Conservation (phyloP, 345 rosid genomes). For the Conringia planisiliqua region DNA sequence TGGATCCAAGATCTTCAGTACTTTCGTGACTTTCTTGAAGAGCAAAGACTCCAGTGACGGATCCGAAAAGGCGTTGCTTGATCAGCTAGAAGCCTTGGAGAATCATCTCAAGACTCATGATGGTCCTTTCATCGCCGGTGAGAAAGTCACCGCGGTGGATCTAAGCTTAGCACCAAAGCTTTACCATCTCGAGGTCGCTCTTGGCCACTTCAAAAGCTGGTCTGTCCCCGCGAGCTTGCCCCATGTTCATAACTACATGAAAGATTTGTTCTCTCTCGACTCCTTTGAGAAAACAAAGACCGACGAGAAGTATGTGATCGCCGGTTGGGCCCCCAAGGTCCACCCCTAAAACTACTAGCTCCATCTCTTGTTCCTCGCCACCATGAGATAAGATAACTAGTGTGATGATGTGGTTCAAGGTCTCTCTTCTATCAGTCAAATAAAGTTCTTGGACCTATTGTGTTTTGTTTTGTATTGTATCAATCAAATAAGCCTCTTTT, state of each 20-base stretch:
- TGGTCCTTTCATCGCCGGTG: constrained; percentile 86
- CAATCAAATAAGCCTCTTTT: constrained; percentile 1
- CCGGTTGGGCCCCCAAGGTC: constrained; percentile 87
- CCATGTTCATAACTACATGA: constrained; percentile 57
- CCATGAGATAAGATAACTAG: neutral
- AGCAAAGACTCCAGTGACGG: constrained; percentile 84
- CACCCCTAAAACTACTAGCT: constrained; percentile 45
- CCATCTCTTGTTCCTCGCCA: neutral
- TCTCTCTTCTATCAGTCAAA: neutral
- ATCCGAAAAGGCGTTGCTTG: constrained; percentile 67
- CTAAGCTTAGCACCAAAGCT: constrained; percentile 87
- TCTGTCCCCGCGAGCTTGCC: constrained; percentile 61
- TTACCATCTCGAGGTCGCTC: constrained; percentile 79
- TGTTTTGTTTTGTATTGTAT: neutral
- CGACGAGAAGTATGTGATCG: constrained; percentile 52
- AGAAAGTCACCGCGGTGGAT: constrained; percentile 68
- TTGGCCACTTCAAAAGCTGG: constrained; percentile 89
- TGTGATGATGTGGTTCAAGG: constrained; percentile 15
- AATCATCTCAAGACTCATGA: constrained; percentile 69
- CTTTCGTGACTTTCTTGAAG: constrained; percentile 66
- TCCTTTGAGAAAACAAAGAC: constrained; percentile 73
- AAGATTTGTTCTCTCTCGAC: constrained; percentile 50
- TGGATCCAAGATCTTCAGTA: constrained; percentile 65
- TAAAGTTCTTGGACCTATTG: constrained; percentile 20
- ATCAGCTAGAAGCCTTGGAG: constrained; percentile 77